Percentiles rank a stretch among this genome's conserved stretches.
phyloP scores from a whole-genome alignment of 257 asterid species.

The Euphrasia confusa region DNA sequence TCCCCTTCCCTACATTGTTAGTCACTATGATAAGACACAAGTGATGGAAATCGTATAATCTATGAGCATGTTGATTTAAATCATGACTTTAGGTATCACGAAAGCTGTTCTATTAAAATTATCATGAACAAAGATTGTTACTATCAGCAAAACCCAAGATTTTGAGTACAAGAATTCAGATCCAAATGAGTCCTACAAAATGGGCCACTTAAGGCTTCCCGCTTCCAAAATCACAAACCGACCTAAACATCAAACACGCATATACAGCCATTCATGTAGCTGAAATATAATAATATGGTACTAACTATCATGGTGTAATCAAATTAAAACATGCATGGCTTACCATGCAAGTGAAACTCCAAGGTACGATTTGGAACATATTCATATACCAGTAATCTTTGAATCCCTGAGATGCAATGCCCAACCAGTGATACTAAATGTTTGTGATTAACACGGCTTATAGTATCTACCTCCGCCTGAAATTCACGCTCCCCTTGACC shows the following conservation, averaged over 20 bases:
- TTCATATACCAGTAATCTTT: conserved; percentile 78
- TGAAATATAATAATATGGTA: neutral
- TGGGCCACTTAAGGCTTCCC: neutral
- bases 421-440: conserved; percentile 75
- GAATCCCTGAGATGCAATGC: conserved; percentile 75
- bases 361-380: conserved; percentile 67
- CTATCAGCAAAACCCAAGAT: no score
- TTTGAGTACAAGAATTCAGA: no score
- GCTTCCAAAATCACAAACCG: conserved; percentile 13
- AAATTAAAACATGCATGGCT: conserved; percentile 23
- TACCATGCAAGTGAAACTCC: conserved; percentile 91
- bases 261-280: conserved; percentile 5
- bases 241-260: conserved; percentile 7
- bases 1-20: conserved; percentile 51
- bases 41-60: conserved; percentile 22
- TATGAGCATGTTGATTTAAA: conserved; percentile 11
- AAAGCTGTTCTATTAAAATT: neutral
- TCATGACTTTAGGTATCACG: conserved; percentile 13
- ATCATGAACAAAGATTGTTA: no score
- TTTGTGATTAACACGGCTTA: conserved; percentile 70
- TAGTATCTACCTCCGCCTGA: conserved; percentile 89
- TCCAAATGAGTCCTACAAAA: no score
- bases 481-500: conserved; percentile 95
- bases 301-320: neutral
- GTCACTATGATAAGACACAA: conserved; percentile 22